A percentile compares a stretch with the other conserved stretches of the same genome.
These are phyloP conservation scores for Silene uniflora DNA, from an alignment of 148 eudicot genomes.

Conservation along the genomic window DNA sequence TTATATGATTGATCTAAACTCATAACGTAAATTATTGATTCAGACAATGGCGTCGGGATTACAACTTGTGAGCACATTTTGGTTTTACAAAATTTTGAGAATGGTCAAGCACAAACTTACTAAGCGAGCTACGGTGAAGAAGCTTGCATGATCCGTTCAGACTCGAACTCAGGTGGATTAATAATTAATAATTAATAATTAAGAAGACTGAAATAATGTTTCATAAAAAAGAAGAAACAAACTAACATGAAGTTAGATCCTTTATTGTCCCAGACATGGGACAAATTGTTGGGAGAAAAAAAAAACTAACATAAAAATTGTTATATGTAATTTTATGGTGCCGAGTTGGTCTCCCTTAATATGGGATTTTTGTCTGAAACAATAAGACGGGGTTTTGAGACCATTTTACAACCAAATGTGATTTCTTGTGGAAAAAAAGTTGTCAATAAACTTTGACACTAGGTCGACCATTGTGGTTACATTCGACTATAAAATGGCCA, in stretches of 20 bases:
- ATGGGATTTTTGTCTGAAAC: too few relatives aligned
- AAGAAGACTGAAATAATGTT: too few relatives aligned
- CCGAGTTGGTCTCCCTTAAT: too few relatives aligned
- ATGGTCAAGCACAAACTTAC: constrained; percentile 67
- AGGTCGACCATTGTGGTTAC: too few relatives aligned
- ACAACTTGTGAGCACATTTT: constrained; percentile 85
- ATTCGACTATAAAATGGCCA: too few relatives aligned
- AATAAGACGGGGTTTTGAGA: too few relatives aligned
- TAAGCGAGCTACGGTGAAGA: constrained; percentile 36
- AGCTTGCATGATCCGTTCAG: constrained; percentile 16
- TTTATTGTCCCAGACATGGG: background rate
- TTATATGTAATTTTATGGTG: too few relatives aligned
- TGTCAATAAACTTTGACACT: too few relatives aligned
- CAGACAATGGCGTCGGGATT: constrained; percentile 88
- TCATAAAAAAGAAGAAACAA: background rate
- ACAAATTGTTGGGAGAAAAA: background rate
- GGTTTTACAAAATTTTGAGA: constrained; percentile 82
- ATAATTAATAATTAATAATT: too few relatives aligned
- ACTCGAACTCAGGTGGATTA: background rate
- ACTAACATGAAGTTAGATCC: background rate
- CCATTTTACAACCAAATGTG: too few relatives aligned
- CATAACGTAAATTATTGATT: background rate
- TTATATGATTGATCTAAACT: too few relatives aligned
- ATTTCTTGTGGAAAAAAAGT: too few relatives aligned
- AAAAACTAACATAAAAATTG: background rate